phyloP scores from a whole-genome alignment of 2,329 filamentous ascomycete species.

The Mycosphaerella sp. region DNA sequence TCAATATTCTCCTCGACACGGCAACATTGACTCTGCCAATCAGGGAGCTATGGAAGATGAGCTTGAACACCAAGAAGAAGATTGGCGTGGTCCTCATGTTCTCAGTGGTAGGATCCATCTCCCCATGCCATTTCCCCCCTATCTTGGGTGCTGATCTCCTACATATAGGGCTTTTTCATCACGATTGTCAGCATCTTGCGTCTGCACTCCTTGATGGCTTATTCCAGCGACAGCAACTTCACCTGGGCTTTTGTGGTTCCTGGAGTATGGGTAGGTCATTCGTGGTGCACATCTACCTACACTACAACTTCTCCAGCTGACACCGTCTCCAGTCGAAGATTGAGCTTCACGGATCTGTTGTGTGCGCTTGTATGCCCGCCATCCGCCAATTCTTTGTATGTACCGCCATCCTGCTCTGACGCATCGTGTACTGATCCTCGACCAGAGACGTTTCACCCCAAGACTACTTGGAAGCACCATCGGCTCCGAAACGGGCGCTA shows the following conservation, averaged over 20 bases:
- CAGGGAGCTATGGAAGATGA: conserved; percentile 3
- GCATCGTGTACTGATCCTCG: not conserved
- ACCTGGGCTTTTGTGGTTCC: conserved; percentile 9
- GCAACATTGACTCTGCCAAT: not conserved
- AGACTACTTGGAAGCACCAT: not conserved
- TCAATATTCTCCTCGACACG: conserved; percentile 2
- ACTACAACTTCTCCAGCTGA: not conserved
- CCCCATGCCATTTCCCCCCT: not conserved
- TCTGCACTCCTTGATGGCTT: conserved; percentile 11
- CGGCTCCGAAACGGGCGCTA: not conserved
- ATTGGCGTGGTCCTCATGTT: conserved; percentile 7
- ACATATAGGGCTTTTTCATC: not conserved
- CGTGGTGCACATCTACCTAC: not conserved
- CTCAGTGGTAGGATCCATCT: not conserved
- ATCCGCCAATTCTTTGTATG: conserved; percentile 9
- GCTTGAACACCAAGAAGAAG: conserved; percentile 1
- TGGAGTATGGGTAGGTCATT: conserved; percentile 1
- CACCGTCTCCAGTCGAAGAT: conserved; percentile 4
- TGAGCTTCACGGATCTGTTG: conserved; percentile 2
- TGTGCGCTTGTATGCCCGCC: conserved; percentile 11
- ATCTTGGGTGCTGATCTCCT: not conserved
- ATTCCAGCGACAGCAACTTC: conserved; percentile 9
- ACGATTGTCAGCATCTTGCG: conserved; percentile 17
- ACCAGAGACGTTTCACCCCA: conserved; percentile 6
- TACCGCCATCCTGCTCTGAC: not conserved